Evolutionary conservation across 2,329 filamentous ascomycete genomes (phyloP), one percentile per base, ranked within the genome.

Genomic region (Aspergillus sp.): DNA sequence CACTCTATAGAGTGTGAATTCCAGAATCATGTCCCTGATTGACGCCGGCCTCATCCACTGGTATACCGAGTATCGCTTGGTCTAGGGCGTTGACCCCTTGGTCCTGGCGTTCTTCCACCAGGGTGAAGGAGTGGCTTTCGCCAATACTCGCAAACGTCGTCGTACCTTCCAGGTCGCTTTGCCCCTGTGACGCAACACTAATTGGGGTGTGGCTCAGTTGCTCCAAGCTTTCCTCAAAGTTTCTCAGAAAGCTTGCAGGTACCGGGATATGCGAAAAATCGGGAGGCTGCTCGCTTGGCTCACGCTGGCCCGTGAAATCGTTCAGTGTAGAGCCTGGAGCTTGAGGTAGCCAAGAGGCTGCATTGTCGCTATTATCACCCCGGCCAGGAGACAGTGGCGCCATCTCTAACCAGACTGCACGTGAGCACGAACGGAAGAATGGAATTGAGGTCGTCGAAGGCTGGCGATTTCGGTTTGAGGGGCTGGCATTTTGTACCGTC

Each of bases 1-100:
- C 3, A 39, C 52, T 59, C 57, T 59, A 59, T 59, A 49, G 57
- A 59, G 24, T 9, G 36, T 55, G 16, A 12, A 16, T 49, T 24
- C 46, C 39, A 24, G 14, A 46, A 16, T 3, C 14, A 11, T n/a
- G 26, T 20, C 46, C 42, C 53, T 18, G 42, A 22, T 20, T 11
- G 26, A 26, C 20, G 20, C 1, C 29, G 20, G 53, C 10, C 18
- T 32, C 42, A 49, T 29, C n/a, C 54, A 31, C 46, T 55, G 24
- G n/a, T 29, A 18, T 29, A 20, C n/a, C 18, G 9, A 47, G 16
- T 18, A 7, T 18, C 45, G 45, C 9, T 7, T 22, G 45, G 45
- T 47, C 10, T 22, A 22, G 10, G 45, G 22, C 3, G 22, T 47
- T 9, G 31, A 12, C 9, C 31, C 3, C 31, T 32, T 32, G 31